Conservation (phyloP, 352 stramenopile species). For the Aphanomyces cochlioides region DNA sequence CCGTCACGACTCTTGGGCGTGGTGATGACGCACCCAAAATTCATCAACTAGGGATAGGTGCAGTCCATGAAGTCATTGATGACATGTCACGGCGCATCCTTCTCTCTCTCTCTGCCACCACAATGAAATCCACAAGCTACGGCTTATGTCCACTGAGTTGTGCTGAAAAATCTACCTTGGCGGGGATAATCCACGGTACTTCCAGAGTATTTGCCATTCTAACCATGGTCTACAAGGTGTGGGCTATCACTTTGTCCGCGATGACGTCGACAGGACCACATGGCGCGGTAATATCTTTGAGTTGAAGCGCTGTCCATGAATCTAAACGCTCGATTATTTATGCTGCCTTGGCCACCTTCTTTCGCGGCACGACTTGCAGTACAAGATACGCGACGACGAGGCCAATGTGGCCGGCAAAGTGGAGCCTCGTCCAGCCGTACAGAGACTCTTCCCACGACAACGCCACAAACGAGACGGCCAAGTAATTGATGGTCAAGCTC, state of each 20-base stretch:
- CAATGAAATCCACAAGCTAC: too few species aligned
- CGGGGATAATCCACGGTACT: too few species aligned
- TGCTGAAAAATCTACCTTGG: too few species aligned
- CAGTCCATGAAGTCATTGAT: too few species aligned
- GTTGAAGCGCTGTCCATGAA: neutral
- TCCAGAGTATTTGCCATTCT: neutral
- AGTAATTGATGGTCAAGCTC: constrained; percentile 63
- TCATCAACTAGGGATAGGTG: too few species aligned
- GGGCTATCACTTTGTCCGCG: neutral
- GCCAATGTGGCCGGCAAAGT: constrained; percentile 48
- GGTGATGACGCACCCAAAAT: too few species aligned
- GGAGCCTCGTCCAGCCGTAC: constrained; percentile 48
- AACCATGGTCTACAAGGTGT: neutral
- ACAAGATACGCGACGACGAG: constrained; percentile 22
- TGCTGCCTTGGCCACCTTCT: constrained; percentile 12
- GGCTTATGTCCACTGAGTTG: too few species aligned
- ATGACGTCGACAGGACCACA: neutral
- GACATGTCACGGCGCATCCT: too few species aligned
- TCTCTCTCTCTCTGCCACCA: too few species aligned
- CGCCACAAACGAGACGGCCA: constrained; percentile 59
- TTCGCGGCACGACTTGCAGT: constrained; percentile 14
- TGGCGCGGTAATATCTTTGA: neutral
- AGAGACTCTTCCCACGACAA: constrained; percentile 58
- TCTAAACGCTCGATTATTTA: neutral
- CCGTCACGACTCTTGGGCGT: too few species aligned